Base-by-base conservation (phyloP, 1,284 basidiomycete species). In the Trichosporon sp. region DNA sequence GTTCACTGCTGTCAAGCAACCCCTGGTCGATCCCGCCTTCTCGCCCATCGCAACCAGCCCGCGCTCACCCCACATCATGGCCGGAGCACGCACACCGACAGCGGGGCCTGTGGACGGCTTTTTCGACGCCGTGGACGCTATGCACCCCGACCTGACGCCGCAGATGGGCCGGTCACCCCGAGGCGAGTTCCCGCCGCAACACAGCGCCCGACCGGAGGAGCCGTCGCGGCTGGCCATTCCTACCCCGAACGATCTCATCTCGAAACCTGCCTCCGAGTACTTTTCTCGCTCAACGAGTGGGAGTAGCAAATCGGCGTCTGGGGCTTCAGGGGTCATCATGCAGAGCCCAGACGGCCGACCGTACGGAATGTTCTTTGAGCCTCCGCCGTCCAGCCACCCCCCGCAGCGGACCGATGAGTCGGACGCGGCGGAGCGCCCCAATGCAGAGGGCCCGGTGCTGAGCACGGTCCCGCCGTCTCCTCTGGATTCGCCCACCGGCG, bases 341-440 rank as follows among this genome's bases (percentile, higher is more conserved):
- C 93, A 95, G 74, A 92, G 90, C 77, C 92, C 93, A 0, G 93
- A 97, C 78, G 96, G 96, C 0, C 89, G 94, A 72, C 92, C 94
- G 0, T 89, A 93, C 23, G 95, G 94, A 6, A 95, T 99, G 73
- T 93, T 95, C 84, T 99, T 99, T 83, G 91, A 95, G 75, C 96
- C 96, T 0, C 83, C 80, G 2, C 73, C 73, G 12, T 77, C 75
- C 65, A 68, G 70, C 7, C 76, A 51, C 9, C n/a, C 51, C 1
- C 34, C 66, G 8, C 64, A 65, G 9, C 65, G 64, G 1, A 25
- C 47, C 9, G 64, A 66, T 11, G 56, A 25, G 25, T 23, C 27
- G 12, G 47, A 60, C 7, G 25, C 3, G 53, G 25, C 27, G 2
- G 18, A 60, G 27, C 56, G 15, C 2, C 56, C 27, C 15, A 29